phyloP scores from a whole-genome alignment of 2,329 filamentous ascomycete species.

The Diplodia intermedia region DNA sequence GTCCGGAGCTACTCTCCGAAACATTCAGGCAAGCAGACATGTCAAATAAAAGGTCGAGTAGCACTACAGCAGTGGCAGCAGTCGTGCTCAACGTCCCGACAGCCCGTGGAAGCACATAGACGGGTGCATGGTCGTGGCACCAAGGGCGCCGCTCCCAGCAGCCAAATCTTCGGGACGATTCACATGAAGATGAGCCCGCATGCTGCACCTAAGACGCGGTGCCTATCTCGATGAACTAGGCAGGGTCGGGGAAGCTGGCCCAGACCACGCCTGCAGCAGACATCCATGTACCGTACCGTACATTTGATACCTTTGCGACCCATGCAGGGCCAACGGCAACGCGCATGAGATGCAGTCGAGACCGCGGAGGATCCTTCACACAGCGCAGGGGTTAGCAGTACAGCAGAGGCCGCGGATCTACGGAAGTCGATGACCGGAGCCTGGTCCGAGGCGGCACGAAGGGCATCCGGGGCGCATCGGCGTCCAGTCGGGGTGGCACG shows the following conservation, averaged over 20 bases:
- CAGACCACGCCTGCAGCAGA: neutral
- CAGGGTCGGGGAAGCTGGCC: neutral
- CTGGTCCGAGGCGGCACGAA: conserved; percentile 10
- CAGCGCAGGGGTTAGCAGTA: neutral
- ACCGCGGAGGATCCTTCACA: neutral
- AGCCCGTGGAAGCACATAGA: too few species aligned
- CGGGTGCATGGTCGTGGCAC: conserved; percentile 7
- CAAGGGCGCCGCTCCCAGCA: conserved; percentile 1
- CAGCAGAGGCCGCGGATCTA: neutral
- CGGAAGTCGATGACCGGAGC: neutral
- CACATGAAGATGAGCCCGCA: conserved; percentile 17
- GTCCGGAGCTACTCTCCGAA: neutral
- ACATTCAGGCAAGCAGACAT: neutral
- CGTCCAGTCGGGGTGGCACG: neutral
- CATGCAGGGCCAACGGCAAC: neutral
- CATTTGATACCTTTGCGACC: neutral
- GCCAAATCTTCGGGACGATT: conserved; percentile 14
- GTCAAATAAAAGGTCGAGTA: conserved; percentile 7
- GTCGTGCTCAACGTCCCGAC: conserved; percentile 5
- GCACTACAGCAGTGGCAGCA: conserved; percentile 9
- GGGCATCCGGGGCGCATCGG: neutral
- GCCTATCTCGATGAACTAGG: conserved; percentile 1
- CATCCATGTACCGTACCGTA: neutral
- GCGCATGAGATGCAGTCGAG: neutral
- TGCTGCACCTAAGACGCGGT: conserved; percentile 7